phyloP scores from a whole-genome alignment of 2,329 filamentous ascomycete genomes.

The Coniochaeta sp. region DNA sequence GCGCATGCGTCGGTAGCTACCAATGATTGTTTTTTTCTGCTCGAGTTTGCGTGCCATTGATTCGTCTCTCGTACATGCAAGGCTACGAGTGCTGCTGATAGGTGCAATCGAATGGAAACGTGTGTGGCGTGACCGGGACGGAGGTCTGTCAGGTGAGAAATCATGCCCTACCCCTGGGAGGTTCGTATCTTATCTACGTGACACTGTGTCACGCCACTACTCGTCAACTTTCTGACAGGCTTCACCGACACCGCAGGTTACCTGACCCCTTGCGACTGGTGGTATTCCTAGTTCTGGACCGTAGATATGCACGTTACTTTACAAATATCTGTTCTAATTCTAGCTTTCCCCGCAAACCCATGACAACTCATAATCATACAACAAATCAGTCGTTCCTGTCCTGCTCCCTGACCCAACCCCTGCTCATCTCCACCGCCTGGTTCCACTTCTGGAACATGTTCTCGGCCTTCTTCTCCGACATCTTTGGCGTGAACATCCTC shows the following conservation, averaged over 20 bases:
- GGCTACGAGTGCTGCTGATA: background rate
- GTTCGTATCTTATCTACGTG: background rate
- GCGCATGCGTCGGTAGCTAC: background rate
- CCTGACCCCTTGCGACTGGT: background rate
- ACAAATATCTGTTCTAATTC: background rate
- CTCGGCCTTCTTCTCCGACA: constrained; percentile 34
- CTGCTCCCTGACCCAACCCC: constrained; percentile 39
- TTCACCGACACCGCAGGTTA: too few species aligned
- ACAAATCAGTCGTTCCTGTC: background rate
- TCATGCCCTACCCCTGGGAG: too few species aligned
- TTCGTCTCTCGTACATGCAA: background rate
- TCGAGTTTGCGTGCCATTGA: background rate
- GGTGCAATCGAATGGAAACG: too few species aligned
- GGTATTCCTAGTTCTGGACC: too few species aligned
- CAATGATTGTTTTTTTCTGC: background rate
- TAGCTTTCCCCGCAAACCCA: background rate
- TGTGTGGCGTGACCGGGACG: too few species aligned
- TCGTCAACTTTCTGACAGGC: too few species aligned
- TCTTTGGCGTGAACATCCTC: constrained; percentile 62
- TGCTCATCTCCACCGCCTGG: constrained; percentile 52
- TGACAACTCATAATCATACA: background rate
- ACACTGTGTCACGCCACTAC: background rate
- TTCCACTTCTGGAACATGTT: constrained; percentile 47
- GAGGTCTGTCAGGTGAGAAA: too few species aligned
- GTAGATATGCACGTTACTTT: background rate